Conservation (phyloP, 1,139 yeast species). For the Meyerozyma carpophila region DNA sequence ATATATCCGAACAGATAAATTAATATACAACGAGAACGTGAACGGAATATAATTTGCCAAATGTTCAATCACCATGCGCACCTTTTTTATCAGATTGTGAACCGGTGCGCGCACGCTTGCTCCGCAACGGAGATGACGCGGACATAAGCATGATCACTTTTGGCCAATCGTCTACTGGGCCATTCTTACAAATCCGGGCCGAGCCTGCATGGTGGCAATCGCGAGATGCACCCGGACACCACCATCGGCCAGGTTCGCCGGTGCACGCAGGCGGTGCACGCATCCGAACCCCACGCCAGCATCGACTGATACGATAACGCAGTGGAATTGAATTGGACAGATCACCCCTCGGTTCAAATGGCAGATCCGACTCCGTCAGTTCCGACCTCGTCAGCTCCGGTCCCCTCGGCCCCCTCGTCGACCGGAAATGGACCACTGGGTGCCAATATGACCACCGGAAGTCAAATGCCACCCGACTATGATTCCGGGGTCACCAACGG, state of each 20-base stretch:
- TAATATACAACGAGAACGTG: neutral
- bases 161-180: too few relatives aligned
- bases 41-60: neutral
- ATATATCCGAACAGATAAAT: neutral
- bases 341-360: neutral
- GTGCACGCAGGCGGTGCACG: neutral
- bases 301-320: neutral
- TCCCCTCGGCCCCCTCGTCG: neutral
- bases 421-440: neutral
- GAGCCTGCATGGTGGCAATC: neutral
- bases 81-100: neutral
- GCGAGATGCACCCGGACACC: neutral
- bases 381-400: neutral
- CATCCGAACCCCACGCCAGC: neutral
- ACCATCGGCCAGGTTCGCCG: neutral
- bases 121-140: neutral
- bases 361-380: neutral
- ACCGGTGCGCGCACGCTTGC: neutral
- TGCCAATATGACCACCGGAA: neutral
- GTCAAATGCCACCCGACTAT: conserved; percentile 7
- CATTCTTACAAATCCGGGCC: neutral
- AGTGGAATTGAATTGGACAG: too few relatives aligned
- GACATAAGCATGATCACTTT: neutral
- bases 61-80: neutral
- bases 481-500: conserved; percentile 60